phyloP scores from a whole-genome alignment of 179 eudicot species.

The Silene vulgaris region DNA sequence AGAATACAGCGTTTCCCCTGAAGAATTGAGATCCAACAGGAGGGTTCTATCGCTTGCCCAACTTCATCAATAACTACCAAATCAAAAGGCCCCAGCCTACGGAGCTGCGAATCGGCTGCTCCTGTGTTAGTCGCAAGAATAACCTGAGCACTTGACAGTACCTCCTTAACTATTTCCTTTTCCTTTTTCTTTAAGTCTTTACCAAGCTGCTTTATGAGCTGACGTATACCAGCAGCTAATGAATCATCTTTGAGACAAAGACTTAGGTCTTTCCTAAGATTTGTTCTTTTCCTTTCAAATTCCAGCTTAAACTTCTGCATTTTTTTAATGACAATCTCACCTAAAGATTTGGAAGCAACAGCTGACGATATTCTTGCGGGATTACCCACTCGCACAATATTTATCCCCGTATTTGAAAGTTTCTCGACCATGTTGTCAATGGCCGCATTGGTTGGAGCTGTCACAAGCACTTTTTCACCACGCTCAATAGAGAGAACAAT shows the following conservation, averaged over 20 bases:
- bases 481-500: slow-evolving; percentile 51
- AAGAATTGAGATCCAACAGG: slow-evolving; percentile 80
- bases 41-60: slow-evolving; percentile 85
- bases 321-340: slow-evolving; percentile 54
- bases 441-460: slow-evolving; percentile 93
- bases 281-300: slow-evolving; percentile 68
- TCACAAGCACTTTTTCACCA: slow-evolving; percentile 80
- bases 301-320: slow-evolving; percentile 50
- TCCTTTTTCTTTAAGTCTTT: slow-evolving; percentile 74
- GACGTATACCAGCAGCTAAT: slow-evolving; percentile 87
- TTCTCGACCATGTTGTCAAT: slow-evolving; percentile 88
- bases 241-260: slow-evolving; percentile 75
- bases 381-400: slow-evolving; percentile 77
- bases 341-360: slow-evolving; percentile 72
- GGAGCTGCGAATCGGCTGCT: slow-evolving; percentile 74
- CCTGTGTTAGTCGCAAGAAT: slow-evolving; percentile 85
- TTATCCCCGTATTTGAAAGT: slow-evolving; percentile 49
- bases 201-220: slow-evolving; percentile 75
- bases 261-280: slow-evolving; percentile 72
- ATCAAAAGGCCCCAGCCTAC: slow-evolving; percentile 67
- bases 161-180: slow-evolving; percentile 63
- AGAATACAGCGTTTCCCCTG: slow-evolving; percentile 77
- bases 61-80: slow-evolving; percentile 86
- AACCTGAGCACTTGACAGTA: slow-evolving; percentile 62
- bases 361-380: slow-evolving; percentile 77